phyloP scores from a whole-genome alignment of 129 eudicot species.

The Tagetes patula region DNA sequence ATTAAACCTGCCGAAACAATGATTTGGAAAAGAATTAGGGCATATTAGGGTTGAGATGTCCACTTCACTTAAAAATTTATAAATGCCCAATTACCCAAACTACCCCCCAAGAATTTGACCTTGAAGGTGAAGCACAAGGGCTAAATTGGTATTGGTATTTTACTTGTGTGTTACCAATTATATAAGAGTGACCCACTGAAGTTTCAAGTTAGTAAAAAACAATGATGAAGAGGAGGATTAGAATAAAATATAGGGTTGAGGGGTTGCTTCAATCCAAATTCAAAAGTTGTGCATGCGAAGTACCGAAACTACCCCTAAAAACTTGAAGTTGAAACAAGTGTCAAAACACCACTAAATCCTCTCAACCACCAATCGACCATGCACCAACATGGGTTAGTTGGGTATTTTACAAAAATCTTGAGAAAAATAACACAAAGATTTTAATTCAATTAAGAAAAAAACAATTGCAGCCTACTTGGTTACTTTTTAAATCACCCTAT shows the following conservation, averaged over 20 bases:
- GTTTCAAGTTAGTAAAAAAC: slow-evolving; percentile 4
- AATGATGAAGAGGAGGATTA: slow-evolving; percentile 4
- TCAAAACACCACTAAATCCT: neutral
- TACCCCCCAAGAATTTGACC: neutral
- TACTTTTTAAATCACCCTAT: too few relatives aligned
- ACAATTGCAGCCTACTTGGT: too few relatives aligned
- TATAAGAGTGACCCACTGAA: neutral
- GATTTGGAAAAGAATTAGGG: slow-evolving; percentile 3
- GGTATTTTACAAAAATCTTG: neutral
- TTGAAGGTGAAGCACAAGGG: neutral
- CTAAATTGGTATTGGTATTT: neutral
- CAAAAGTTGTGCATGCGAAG: neutral
- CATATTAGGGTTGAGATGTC: slow-evolving; percentile 1
- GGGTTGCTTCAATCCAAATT: slow-evolving; percentile 16
- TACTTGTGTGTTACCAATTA: neutral
- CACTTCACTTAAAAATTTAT: neutral
- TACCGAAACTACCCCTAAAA: slow-evolving; percentile 9
- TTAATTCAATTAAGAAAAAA: neutral
- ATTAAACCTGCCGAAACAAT: neutral
- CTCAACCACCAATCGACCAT: neutral
- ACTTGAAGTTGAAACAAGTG: neutral
- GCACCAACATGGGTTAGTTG: slow-evolving; percentile 7
- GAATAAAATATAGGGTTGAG: slow-evolving; percentile 4
- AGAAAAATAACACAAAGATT: neutral
- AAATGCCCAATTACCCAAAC: neutral